Evolutionary conservation across 2,329 filamentous ascomycete genomes (phyloP).

Genomic region (Epichloe baconii): DNA sequence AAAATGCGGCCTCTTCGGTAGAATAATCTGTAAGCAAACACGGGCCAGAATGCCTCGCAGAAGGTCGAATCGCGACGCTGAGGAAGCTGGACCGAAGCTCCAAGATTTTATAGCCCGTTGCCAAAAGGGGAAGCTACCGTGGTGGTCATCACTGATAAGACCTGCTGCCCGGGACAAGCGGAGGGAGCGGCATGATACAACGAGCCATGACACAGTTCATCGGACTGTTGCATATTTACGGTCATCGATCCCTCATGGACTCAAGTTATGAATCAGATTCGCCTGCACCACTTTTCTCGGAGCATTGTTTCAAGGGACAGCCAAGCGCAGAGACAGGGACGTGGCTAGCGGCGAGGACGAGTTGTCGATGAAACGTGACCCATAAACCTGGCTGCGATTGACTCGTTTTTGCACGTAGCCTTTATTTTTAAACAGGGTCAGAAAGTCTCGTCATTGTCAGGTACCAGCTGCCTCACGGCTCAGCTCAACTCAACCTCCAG

Average conservation of each 20-base stretch:
- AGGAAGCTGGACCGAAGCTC: not conserved
- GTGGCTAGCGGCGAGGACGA: not conserved
- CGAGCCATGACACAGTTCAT: too few relatives aligned
- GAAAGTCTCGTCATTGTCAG: too few relatives aligned
- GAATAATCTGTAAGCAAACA: too few relatives aligned
- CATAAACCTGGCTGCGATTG: not conserved
- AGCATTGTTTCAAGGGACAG: not conserved
- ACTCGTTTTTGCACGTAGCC: not conserved
- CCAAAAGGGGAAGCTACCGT: too few relatives aligned
- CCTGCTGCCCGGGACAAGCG: not conserved
- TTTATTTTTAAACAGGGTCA: too few relatives aligned
- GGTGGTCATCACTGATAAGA: too few relatives aligned
- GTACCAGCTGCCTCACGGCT: not conserved
- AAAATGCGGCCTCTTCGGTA: too few relatives aligned
- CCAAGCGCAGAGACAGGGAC: not conserved
- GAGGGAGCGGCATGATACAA: too few relatives aligned
- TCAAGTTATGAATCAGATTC: too few relatives aligned
- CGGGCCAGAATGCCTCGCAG: not conserved
- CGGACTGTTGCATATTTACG: too few relatives aligned
- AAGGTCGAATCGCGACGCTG: not conserved
- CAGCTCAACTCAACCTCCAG: not conserved
- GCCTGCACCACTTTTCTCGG: too few relatives aligned
- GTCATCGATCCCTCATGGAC: too few relatives aligned
- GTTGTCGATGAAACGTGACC: not conserved
- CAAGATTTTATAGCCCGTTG: not conserved